Conservation (phyloP, 2,329 filamentous ascomycete genomes). For the Talaromyces funiculosus region DNA sequence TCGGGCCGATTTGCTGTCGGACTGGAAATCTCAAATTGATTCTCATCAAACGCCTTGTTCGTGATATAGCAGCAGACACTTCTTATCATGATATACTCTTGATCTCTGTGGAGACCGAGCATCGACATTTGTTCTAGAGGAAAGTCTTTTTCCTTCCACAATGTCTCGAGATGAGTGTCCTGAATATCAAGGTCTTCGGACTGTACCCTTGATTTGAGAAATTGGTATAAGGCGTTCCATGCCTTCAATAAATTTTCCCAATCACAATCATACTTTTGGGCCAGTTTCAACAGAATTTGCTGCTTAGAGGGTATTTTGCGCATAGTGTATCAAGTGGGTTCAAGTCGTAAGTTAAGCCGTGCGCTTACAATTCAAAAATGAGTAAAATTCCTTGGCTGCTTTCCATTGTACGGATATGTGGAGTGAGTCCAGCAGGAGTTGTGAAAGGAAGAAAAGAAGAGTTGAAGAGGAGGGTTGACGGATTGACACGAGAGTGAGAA, state of each 20-base stretch:
- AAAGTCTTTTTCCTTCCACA: neutral
- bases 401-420: neutral
- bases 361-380: too few relatives aligned
- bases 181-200: neutral
- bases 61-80: neutral
- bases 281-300: neutral
- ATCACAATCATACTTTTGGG: neutral
- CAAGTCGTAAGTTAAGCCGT: neutral
- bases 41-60: neutral
- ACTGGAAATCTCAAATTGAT: neutral
- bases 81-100: neutral
- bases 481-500: neutral
- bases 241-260: neutral
- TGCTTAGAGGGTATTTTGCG: neutral
- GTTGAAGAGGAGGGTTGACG: neutral
- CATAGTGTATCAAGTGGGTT: neutral
- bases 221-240: neutral
- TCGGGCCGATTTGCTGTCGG: too few relatives aligned
- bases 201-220: neutral
- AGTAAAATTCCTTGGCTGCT: neutral
- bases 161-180: too few relatives aligned
- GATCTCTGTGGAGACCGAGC: neutral
- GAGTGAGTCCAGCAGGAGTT: too few relatives aligned
- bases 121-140: neutral
- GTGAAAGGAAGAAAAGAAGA: neutral